These are phyloP conservation scores for Moniliella sp. DNA, from an alignment of 1,284 basidiomycete species.

Conservation along the genomic window DNA sequence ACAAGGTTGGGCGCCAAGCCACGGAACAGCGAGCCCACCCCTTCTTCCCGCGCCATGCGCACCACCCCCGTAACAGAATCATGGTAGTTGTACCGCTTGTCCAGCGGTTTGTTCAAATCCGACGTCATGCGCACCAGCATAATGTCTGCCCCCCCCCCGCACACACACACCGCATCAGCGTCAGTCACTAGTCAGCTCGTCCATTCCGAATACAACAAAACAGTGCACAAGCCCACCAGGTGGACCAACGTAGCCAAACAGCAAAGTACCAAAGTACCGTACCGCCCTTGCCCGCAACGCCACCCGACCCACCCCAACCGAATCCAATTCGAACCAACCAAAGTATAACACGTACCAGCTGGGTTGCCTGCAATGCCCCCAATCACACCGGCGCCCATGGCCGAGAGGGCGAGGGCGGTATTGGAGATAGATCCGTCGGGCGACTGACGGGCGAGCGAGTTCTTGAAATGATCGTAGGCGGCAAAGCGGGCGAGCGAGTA, in stretches of 20 bases:
- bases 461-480: constrained; percentile 26
- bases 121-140: constrained; percentile 36
- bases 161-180: no score
- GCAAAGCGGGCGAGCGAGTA: constrained; percentile 14
- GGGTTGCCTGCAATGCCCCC: constrained; percentile 61
- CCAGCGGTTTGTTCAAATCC: constrained; percentile 27
- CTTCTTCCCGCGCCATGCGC: constrained; percentile 37
- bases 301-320: no score
- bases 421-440: constrained; percentile 6
- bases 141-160: constrained; percentile 41
- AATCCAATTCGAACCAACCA: not conserved
- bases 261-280: not conserved
- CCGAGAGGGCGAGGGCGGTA: constrained; percentile 13
- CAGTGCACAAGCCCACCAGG: not conserved
- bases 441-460: constrained; percentile 4
- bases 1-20: constrained; percentile 39
- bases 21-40: constrained; percentile 35
- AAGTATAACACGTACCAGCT: constrained; percentile 12
- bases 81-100: constrained; percentile 21
- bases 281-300: not conserved
- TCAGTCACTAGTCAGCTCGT: no score
- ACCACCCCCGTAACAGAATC: constrained; percentile 37
- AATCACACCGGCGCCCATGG: constrained; percentile 11
- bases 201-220: not conserved
- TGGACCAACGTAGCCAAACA: not conserved